phyloP scores from a whole-genome alignment of 148 eudicot species.

The Silene uniflora region DNA sequence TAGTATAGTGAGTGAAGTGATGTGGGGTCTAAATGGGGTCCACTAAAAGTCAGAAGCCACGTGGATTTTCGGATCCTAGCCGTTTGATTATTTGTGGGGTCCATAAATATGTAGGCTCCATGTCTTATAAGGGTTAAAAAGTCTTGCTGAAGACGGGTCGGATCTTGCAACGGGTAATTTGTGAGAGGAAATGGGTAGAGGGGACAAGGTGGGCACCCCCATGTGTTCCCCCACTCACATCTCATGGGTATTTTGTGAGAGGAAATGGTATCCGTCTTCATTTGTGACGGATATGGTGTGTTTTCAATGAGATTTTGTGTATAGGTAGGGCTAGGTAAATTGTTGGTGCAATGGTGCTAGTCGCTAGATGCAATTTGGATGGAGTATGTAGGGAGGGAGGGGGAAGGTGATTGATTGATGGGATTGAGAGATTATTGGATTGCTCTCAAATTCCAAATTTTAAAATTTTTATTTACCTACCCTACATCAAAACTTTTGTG shows the following conservation, averaged over 20 bases:
- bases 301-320: no score
- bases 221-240: no score
- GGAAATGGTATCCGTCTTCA: no score
- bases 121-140: neutral
- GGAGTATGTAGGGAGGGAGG: neutral
- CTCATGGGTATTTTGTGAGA: no score
- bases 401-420: neutral
- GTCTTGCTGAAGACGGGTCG: no score
- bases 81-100: constrained; percentile 33
- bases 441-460: neutral
- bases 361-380: constrained; percentile 17
- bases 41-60: constrained; percentile 28
- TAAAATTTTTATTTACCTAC: no score
- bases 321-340: neutral
- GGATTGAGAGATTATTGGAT: neutral
- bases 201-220: no score
- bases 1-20: neutral
- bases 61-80: constrained; percentile 32
- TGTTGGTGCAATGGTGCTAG: neutral
- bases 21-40: constrained; percentile 1
- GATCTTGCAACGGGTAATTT: no score
- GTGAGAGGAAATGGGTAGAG: no score
- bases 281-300: no score
- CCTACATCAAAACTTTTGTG: no score
- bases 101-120: constrained; percentile 17